Conservation (phyloP, 768 basidiomycete species). For the Suillus brevipes region DNA sequence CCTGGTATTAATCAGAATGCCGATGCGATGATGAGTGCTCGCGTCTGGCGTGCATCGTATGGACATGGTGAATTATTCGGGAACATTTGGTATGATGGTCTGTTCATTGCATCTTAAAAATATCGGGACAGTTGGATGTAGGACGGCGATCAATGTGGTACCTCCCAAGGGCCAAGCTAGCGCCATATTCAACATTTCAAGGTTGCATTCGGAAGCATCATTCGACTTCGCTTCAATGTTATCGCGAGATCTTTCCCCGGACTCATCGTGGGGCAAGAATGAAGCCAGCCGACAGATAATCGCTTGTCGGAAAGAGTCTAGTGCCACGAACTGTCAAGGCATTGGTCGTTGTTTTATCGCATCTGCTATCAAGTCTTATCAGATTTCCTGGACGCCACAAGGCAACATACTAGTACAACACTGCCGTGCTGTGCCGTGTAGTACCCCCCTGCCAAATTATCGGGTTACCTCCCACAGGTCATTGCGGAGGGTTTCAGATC, state of each 20-base stretch:
- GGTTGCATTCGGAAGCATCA: background rate
- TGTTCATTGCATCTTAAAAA: background rate
- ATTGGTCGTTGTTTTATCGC: constrained; percentile 30
- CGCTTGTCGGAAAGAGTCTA: background rate
- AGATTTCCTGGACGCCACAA: background rate
- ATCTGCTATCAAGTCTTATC: background rate
- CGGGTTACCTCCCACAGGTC: constrained; percentile 89
- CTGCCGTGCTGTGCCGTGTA: background rate
- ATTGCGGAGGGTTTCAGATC: constrained; percentile 90
- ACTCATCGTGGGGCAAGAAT: background rate
- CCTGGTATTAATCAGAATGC: background rate
- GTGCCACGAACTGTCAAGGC: constrained; percentile 71
- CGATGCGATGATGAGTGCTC: background rate
- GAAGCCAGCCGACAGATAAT: background rate
- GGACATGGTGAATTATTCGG: background rate
- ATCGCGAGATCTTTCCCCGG: background rate
- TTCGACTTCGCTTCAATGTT: background rate
- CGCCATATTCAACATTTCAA: background rate
- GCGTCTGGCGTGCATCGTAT: background rate
- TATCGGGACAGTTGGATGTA: background rate
- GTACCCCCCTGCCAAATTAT: background rate
- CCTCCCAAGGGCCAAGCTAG: background rate
- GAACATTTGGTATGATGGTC: background rate
- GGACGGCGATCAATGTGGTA: background rate
- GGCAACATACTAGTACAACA: background rate